A percentile compares a stretch with the other conserved stretches of the same genome.
phyloP scores from a whole-genome alignment of 2,329 filamentous ascomycete species.

The Penicillium sp. region DNA sequence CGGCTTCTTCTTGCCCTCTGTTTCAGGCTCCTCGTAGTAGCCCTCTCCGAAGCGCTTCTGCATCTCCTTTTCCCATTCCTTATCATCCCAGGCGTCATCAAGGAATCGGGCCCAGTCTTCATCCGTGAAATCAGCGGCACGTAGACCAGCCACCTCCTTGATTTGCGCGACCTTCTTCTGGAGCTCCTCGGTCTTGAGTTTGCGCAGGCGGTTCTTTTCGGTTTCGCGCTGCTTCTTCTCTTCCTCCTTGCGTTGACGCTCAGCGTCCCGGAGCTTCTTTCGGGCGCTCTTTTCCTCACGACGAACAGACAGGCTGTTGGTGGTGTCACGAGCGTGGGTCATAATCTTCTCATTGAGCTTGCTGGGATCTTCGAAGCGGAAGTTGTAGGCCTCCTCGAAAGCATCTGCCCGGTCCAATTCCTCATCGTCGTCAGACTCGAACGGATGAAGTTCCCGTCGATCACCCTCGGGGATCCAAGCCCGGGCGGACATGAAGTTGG shows the following conservation, averaged over 20 bases:
- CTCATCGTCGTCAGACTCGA: conserved; percentile 89
- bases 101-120: conserved; percentile 84
- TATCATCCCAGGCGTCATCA: conserved; percentile 85
- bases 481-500: conserved; percentile 89
- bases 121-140: conserved; percentile 66
- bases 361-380: conserved; percentile 89
- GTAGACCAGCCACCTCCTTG: conserved; percentile 81
- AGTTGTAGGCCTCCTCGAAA: conserved; percentile 91
- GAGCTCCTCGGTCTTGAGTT: conserved; percentile 87
- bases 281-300: conserved; percentile 77
- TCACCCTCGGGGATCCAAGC: conserved; percentile 76
- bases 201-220: conserved; percentile 80
- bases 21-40: conserved; percentile 71
- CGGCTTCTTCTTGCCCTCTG: conserved; percentile 55
- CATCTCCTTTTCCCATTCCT: conserved; percentile 91
- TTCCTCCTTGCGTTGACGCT: conserved; percentile 74
- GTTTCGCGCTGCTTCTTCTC: conserved; percentile 75
- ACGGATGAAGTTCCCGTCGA: conserved; percentile 70
- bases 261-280: conserved; percentile 75
- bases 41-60: conserved; percentile 81
- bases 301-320: conserved; percentile 78
- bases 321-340: conserved; percentile 85
- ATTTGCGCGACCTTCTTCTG: conserved; percentile 85
- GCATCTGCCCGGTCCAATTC: conserved; percentile 75
- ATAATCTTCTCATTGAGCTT: conserved; percentile 85